Conservation (phyloP, 1,139 yeast species). For the Candida anutae region DNA sequence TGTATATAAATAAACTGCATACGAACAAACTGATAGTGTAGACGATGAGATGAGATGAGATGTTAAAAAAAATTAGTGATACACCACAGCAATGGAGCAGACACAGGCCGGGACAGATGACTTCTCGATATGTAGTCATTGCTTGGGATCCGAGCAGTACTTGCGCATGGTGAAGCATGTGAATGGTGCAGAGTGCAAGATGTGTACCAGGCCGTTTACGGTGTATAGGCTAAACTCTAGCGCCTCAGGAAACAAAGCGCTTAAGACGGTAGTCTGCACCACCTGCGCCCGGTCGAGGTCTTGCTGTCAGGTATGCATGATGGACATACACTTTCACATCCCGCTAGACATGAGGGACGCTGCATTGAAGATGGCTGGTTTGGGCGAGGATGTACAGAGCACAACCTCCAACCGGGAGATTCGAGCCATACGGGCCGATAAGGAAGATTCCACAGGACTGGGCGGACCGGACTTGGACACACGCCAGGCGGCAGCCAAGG, state of each 20-base stretch:
- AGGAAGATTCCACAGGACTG: conserved; percentile 17
- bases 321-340: conserved; percentile 73
- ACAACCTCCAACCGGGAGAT: conserved; percentile 30
- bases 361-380: conserved; percentile 68
- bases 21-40: neutral
- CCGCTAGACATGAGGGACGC: conserved; percentile 76
- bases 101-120: no score
- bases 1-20: neutral
- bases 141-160: conserved; percentile 61
- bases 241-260: conserved; percentile 25
- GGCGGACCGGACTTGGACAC: conserved; percentile 8
- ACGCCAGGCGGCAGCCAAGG: conserved; percentile 19
- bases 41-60: no score
- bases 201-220: conserved; percentile 81
- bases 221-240: conserved; percentile 63
- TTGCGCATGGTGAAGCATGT: conserved; percentile 65
- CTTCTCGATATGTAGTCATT: conserved; percentile 52
- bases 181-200: conserved; percentile 69
- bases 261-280: conserved; percentile 56
- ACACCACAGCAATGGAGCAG: no score
- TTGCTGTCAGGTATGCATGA: conserved; percentile 84
- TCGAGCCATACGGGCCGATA: conserved; percentile 32
- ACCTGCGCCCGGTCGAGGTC: conserved; percentile 74
- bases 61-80: no score
- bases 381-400: conserved; percentile 20